Evolutionary conservation across 352 stramenopile genomes (phyloP), one percentile per base, ranked within the genome.

Genomic region (Globisporangium barbulae): DNA sequence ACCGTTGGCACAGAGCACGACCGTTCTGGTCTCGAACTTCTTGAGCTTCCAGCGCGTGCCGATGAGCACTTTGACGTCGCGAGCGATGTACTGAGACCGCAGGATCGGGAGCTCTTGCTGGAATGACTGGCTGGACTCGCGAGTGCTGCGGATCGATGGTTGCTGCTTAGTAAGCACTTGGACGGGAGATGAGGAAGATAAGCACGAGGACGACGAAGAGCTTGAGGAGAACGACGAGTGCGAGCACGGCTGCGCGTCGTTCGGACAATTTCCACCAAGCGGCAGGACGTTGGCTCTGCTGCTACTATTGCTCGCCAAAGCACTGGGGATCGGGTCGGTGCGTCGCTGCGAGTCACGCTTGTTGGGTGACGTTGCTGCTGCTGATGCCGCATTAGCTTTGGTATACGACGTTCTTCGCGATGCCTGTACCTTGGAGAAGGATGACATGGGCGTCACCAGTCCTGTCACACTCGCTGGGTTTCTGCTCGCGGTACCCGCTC

Each of bases 1-100:
- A 7, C 41, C 15, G 41, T 47, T 47, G 5, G 41, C 41, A 5
- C 17, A 47, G 41, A 47, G 57, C 7, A 72, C 63, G 21, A 91
- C 52, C 1, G 65, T 75, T 31, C 70, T 71, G 54, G 69, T 59
- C 45, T 79, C 74, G 47, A 85, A 88, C n/a, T 65, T 71, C 42
- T 78, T 71, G 19, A 91, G 60, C 44, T 64, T 62, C 76, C 75
- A 89, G 21, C 78, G 73, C 0, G 77, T 77, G 1, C 79, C 79
- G 9, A 82, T 50, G 8, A 78, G 64, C 25, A 89, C 79, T 7
- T 57, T 64, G 25, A 88, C 76, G 15, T 74, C 53, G 17, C 74
- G 78, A 0, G 76, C 79, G 19, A 83, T 64, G 48, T 88, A 91
- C 35, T 86, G 69, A 54, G 64, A 63, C 3, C 76, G 69, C 21